phyloP scores from a whole-genome alignment of 2,329 filamentous ascomycete genomes.

The Zymoseptoria passerinii region DNA sequence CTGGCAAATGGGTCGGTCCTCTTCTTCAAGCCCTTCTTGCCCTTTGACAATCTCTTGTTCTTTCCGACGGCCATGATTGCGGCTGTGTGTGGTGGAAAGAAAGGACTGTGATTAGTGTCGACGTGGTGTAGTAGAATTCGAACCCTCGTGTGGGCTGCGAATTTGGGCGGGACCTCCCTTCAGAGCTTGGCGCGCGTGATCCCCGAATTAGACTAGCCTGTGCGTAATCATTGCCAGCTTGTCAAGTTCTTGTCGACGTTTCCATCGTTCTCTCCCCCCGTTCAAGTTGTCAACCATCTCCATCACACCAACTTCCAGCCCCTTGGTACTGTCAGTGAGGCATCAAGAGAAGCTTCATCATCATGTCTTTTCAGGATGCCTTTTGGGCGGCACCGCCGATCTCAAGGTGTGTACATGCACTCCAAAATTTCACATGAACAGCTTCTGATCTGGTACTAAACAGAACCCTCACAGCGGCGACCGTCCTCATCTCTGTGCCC shows the following conservation, averaged over 20 bases:
- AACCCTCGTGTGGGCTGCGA: too few relatives aligned
- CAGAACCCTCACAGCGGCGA: constrained; percentile 60
- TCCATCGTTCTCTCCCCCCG: not conserved
- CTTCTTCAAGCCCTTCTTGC: constrained; percentile 99
- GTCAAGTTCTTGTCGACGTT: not conserved
- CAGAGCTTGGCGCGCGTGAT: not conserved
- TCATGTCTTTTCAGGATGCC: constrained; percentile 19
- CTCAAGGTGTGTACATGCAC: constrained; percentile 46
- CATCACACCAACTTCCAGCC: not conserved
- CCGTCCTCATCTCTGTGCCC: constrained; percentile 54
- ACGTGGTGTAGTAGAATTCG: constrained; percentile 2
- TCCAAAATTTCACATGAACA: constrained; percentile 4
- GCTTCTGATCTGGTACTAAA: constrained; percentile 39
- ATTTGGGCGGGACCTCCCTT: too few relatives aligned
- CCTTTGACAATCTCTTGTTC: constrained; percentile 99
- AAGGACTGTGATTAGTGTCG: constrained; percentile 14
- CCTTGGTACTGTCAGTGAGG: not conserved
- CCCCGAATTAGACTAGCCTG: not conserved
- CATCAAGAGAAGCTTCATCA: not conserved
- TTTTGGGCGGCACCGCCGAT: constrained; percentile 57
- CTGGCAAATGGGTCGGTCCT: constrained; percentile 94
- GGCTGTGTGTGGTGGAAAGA: constrained; percentile 15
- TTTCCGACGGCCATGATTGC: constrained; percentile 68
- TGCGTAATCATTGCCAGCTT: not conserved
- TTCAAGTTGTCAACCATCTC: not conserved